Evolutionary conservation across 192 early-diverging fungal genomes (phyloP), one percentile per base, ranked within the genome.

Genomic region (Diversispora eburnea): DNA sequence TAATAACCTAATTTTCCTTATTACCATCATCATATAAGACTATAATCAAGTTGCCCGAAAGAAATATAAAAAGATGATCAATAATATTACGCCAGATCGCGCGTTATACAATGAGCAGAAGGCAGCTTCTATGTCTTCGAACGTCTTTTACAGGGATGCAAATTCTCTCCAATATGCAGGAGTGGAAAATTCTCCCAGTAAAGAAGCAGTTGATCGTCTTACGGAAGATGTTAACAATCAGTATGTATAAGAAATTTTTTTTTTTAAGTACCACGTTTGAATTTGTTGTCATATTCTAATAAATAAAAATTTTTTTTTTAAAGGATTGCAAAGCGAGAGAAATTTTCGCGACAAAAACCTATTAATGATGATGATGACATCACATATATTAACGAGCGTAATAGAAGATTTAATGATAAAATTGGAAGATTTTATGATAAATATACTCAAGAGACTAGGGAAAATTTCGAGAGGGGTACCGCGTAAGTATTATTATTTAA

Each of bases 321-420:
- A 62, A 88, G 85, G 61, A 83, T 89, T 51, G 81, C 78, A 13
- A 76, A 80, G 47, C 84, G 90, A n/a, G 75, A 81, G 15, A 87
- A 84, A 33, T 88, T 89, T 72, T 92, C 90, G 19, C 86, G 89
- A 12, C 73, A 84, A 43, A 83, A 86, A 56, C 82, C 87, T 52
- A 90, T 84, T 61, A 89, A 91, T 78, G 87, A 91, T 22, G 91
- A 90, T 45, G 96, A 96, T 66, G 93, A 93, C 57, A 93, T 94
- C 67, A 93, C 95, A 15, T 98, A 94, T 81, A 98, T 99, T 83
- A 98, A 98, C 76, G 95, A 99, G 49, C 85, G 92, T 77, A 99
- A 99, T 78, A 92, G 91, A 67, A 82, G 88, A 19, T 98, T 99
- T 81, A 98, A 98, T 88, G 92, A 94, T 75, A 98, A 98, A 87